Base-by-base conservation (phyloP, 2,329 filamentous ascomycete species). In the Neospermospora avenae region DNA sequence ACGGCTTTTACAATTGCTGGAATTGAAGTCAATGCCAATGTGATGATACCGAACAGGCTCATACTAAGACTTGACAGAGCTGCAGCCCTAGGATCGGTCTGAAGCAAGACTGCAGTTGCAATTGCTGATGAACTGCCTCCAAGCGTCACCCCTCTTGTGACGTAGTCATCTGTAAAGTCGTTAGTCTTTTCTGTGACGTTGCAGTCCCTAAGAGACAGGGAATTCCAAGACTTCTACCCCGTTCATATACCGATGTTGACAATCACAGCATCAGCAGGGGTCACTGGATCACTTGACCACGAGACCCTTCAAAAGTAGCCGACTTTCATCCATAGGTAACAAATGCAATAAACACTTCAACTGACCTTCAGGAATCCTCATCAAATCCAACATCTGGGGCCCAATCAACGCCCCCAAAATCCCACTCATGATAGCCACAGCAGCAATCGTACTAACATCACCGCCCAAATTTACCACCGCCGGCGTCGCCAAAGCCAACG, bases 111-210 rank as follows among this genome's bases (percentile, higher is more conserved):
- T 0, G 84, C 83, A 3, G 84, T 86, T 1, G 78, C 83, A 41
- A 86, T 82, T 5, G 83, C 84, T 3, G 80, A 82, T 0, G 82
- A 84, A 68, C 85, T 86, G 1, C 80, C 81, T 3, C 84, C 83
- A n/a, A 86, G 70, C 1, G 82, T 82, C 3, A 87, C 81, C 10
- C 84, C 84, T n/a, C 82, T 74, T 1, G 83, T 85, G 35, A 86
- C 82, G 62, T 86, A 87, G 70, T 86, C 84, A 65, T 86, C 83
- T 80, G 51, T 48, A 46, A 39, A 24, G 13, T 13, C 42, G 58
- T 68, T 39, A 68, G 64, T 54, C 18, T 13, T 3, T 8, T 42
- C 42, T 11, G 41, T 31, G 41, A 24, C 4, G 31, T 24, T 41
- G 7, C 44, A 20, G 8, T 4, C 1, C 6, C 31, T 10, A n/a